These are phyloP conservation scores for Catharanthus roseus DNA, from an alignment of 257 asterid genomes.

Conservation along the genomic window DNA sequence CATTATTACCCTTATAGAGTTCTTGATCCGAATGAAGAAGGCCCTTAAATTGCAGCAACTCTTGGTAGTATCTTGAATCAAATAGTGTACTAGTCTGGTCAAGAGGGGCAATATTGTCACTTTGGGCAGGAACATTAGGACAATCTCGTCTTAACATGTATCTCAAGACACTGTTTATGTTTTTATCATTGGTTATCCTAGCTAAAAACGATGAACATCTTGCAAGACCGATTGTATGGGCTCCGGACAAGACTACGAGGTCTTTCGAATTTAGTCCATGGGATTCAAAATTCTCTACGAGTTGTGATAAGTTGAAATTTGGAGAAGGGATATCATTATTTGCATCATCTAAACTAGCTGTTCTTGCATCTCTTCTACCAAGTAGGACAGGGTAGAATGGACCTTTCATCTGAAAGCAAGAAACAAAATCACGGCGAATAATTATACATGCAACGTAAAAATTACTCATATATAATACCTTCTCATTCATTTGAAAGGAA, in stretches of 20 bases:
- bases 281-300: conserved; percentile 7
- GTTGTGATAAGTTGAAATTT: conserved; percentile 7
- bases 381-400: conserved; percentile 23
- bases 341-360: conserved; percentile 21
- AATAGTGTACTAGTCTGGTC: conserved; percentile 22
- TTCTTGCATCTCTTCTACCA: conserved; percentile 27
- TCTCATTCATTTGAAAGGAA: too few relatives aligned
- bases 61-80: conserved; percentile 14
- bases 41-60: conserved; percentile 24
- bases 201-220: conserved; percentile 9
- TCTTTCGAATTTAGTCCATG: conserved; percentile 19
- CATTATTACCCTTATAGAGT: conserved; percentile 14
- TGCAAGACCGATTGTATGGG: conserved; percentile 23
- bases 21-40: conserved; percentile 40
- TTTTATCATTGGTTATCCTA: conserved; percentile 14
- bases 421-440: too few relatives aligned
- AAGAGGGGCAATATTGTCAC: conserved; percentile 17
- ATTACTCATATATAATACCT: too few relatives aligned
- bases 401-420: conserved; percentile 24
- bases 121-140: conserved; percentile 22
- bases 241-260: conserved; percentile 29
- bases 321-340: conserved; percentile 20
- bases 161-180: conserved; percentile 19
- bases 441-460: too few relatives aligned
- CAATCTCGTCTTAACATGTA: conserved; percentile 8